Percentiles rank a stretch among this genome's conserved stretches.
These are phyloP conservation scores for Discostella stelligera DNA, from an alignment of 352 stramenopile genomes.

Conservation along the genomic window DNA sequence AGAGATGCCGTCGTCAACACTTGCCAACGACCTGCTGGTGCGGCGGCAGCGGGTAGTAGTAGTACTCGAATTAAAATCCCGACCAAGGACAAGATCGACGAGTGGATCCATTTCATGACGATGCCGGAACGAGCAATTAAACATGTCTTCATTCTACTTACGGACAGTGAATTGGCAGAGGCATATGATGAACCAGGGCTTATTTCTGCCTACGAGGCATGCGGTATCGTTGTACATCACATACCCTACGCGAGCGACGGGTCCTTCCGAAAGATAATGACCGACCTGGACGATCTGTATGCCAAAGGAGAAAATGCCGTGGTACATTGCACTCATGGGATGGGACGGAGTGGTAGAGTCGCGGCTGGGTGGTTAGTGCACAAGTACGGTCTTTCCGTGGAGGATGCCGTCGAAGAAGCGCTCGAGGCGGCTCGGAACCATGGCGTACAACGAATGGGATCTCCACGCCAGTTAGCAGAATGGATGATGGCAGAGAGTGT, in stretches of 20 bases:
- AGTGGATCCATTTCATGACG: conserved; percentile 56
- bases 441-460: conserved; percentile 48
- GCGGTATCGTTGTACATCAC: conserved; percentile 44
- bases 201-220: conserved; percentile 40
- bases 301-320: conserved; percentile 36
- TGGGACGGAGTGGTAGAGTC: conserved; percentile 56
- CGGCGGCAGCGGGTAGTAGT: conserved; percentile 9
- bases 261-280: conserved; percentile 42
- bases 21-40: conserved; percentile 50
- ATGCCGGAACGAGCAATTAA: conserved; percentile 26
- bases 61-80: conserved; percentile 20
- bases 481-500: conserved; percentile 26
- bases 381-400: conserved; percentile 40
- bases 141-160: conserved; percentile 55
- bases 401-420: conserved; percentile 44
- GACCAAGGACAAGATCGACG: conserved; percentile 22
- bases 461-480: conserved; percentile 37
- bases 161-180: conserved; percentile 47
- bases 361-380: conserved; percentile 50
- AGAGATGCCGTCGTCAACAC: conserved; percentile 49
- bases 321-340: conserved; percentile 58
- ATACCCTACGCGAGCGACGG: conserved; percentile 36
- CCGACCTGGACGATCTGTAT: conserved; percentile 36
- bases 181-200: conserved; percentile 51
- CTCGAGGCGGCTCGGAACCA: conserved; percentile 37